Conservation (phyloP, 805 yeast genomes). For the Teunomyces funiuensis region DNA sequence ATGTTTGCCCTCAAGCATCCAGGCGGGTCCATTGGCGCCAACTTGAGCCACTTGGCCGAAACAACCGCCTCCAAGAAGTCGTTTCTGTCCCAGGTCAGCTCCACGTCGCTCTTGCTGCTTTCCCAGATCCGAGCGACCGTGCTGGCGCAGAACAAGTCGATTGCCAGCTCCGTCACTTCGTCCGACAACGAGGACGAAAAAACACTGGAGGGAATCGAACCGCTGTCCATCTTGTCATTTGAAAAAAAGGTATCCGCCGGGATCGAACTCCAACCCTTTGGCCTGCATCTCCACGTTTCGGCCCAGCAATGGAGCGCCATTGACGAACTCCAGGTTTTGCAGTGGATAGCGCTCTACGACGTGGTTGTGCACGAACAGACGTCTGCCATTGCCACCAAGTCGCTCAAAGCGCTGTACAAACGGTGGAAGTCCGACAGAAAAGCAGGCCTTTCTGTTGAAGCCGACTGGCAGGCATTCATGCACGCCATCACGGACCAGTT, state of each 20-base stretch:
- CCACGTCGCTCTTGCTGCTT: slow-evolving; percentile 13
- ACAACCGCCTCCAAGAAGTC: slow-evolving; percentile 14
- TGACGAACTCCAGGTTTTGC: slow-evolving; percentile 24
- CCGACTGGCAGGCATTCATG: background rate
- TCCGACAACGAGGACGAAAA: slow-evolving; percentile 24
- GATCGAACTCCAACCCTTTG: too few species aligned
- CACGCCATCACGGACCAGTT: background rate
- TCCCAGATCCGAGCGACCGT: slow-evolving; percentile 8
- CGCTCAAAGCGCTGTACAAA: slow-evolving; percentile 11
- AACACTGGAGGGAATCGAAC: background rate
- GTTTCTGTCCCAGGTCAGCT: slow-evolving; percentile 14
- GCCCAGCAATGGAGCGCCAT: slow-evolving; percentile 2
- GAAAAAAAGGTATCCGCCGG: too few species aligned
- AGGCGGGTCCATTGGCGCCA: slow-evolving; percentile 83
- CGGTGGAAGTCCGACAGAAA: slow-evolving; percentile 5
- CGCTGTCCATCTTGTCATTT: too few species aligned
- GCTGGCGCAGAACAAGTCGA: slow-evolving; percentile 3
- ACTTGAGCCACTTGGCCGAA: slow-evolving; percentile 36
- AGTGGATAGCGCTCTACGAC: slow-evolving; percentile 36
- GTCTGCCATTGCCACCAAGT: slow-evolving; percentile 1
- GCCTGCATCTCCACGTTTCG: too few species aligned
- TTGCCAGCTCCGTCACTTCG: slow-evolving; percentile 14
- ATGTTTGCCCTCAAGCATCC: slow-evolving; percentile 78
- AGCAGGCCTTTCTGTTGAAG: slow-evolving; percentile 4
- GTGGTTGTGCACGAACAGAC: slow-evolving; percentile 18